phyloP scores from a whole-genome alignment of 495 filamentous ascomycete species.

The Cercophora samala region DNA sequence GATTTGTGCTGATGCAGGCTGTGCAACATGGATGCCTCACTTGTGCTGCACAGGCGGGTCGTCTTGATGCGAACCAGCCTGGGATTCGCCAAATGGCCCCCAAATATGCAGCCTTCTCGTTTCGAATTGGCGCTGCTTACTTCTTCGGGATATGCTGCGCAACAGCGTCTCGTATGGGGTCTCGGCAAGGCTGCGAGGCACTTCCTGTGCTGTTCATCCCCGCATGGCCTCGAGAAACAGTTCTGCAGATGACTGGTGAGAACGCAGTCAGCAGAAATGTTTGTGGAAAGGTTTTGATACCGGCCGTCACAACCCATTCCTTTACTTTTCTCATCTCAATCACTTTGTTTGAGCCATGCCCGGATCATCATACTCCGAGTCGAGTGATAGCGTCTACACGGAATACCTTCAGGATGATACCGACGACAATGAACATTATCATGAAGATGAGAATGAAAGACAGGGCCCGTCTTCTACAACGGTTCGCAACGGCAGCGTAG shows the following conservation, averaged over 20 bases:
- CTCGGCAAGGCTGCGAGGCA: not conserved
- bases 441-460: not conserved
- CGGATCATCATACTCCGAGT: too few relatives aligned
- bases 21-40: not conserved
- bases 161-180: not conserved
- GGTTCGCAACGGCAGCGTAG: slow-evolving; percentile 5
- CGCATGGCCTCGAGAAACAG: not conserved
- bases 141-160: not conserved
- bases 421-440: not conserved
- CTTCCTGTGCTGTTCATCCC: not conserved
- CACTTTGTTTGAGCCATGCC: too few relatives aligned
- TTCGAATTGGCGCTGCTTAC: not conserved
- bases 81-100: not conserved
- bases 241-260: not conserved
- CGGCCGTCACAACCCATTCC: not conserved
- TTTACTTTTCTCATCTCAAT: not conserved
- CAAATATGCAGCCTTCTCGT: not conserved
- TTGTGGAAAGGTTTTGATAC: not conserved
- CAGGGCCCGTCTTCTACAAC: not conserved
- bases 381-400: too few relatives aligned
- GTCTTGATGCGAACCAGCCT: not conserved
- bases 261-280: not conserved
- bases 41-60: not conserved
- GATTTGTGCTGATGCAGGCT: not conserved
- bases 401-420: not conserved